A percentile compares a stretch with the other conserved stretches of the same genome.
Conservation (phyloP, 2,329 filamentous ascomycete genomes). For the Colletotrichum abscissum region DNA sequence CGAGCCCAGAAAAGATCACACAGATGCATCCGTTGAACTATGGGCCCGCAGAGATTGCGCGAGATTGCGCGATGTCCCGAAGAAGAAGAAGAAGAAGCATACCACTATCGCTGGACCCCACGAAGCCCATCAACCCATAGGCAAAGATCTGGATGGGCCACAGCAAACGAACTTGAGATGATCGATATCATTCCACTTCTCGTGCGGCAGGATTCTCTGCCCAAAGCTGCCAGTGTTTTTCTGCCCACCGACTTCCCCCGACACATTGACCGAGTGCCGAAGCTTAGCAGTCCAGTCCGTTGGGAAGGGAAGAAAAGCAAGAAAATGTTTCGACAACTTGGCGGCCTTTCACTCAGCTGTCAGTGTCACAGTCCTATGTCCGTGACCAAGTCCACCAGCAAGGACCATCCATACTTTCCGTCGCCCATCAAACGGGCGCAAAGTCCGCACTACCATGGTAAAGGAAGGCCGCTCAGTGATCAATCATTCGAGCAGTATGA, state of each 20-base stretch:
- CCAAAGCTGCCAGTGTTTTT: neutral
- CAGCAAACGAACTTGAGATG: neutral
- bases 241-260: neutral
- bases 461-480: neutral
- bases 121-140: conserved; percentile 1
- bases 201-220: neutral
- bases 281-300: neutral
- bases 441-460: neutral
- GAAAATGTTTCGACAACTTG: neutral
- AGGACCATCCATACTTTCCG: neutral
- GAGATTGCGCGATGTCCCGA: conserved; percentile 12
- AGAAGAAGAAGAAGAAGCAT: neutral
- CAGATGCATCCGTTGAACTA: neutral
- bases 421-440: conserved; percentile 1
- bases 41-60: neutral
- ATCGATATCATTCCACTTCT: conserved; percentile 1
- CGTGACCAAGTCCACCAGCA: neutral
- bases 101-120: neutral
- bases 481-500: neutral
- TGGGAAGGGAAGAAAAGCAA: neutral
- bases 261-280: neutral
- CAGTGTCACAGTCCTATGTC: conserved; percentile 6
- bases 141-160: neutral
- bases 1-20: neutral
- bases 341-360: neutral